Evolutionary conservation across 2,329 filamentous ascomycete species (phyloP), one percentile per base, ranked within the genome.

Genomic region (Diplocarpon mali): DNA sequence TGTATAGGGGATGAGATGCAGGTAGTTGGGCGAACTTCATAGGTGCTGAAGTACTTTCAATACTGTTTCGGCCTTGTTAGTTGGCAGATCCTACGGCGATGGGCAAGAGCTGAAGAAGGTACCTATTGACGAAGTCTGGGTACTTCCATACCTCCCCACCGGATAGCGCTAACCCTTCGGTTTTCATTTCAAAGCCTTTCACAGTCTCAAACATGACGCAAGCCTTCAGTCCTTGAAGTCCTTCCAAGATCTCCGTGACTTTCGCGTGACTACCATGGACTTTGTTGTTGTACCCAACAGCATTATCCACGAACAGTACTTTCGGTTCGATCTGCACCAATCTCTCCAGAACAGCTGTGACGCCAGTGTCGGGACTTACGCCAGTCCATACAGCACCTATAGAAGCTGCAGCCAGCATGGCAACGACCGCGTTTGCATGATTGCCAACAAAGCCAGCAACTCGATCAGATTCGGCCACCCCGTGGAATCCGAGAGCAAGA

Each of bases 341-440:
- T 7, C 92, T 76, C 61, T 96, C 92, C 20, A 96, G 68, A 1
- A 96, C 89, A 13, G 89, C 90, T 56, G 85, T 86, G 2, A 94
- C 85, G 10, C 90, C 90, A 13, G 83, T 95, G 62, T 96, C 90
- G 2, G 90, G 88, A 57, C 85, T 93, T 39, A 95, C 86, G 6
- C 85, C 85, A 0, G 89, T 95, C 90, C 90, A 96, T 31, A 95
- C 76, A 13, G 85, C 89, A 27, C 92, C 92, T 2, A 95, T 64
- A 1, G 85, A 79, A 0, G 87, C 80, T 0, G 87, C 76, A 1
- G 85, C 85, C 28, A 98, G 72, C 80, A 94, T 92, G 15, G 87
- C 86, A 10, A 95, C 80, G 15, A 96, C 68, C 0, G 89, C 84
- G 62, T 94, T 84, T 6, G 78, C 78, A 62, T 95, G 88, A 59